Evolutionary conservation across 1,284 basidiomycete genomes (phyloP).

Genomic region (Ceratobasidium sp.): DNA sequence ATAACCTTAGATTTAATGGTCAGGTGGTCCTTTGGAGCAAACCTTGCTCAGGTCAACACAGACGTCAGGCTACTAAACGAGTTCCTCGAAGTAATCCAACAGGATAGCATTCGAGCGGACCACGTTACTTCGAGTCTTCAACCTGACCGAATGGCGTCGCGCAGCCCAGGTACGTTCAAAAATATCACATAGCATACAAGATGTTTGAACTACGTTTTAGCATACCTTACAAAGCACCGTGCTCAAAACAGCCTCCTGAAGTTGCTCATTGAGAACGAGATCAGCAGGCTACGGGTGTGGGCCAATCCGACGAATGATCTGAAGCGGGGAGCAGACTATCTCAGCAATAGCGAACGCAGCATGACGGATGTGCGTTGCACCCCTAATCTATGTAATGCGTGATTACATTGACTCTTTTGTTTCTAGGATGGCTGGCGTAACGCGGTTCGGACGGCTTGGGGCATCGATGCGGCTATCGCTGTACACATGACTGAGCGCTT

Average conservation of each 20-base stretch:
- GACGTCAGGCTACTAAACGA: conserved; percentile 90
- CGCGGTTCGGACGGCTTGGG: conserved; percentile 82
- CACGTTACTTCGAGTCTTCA: conserved; percentile 77
- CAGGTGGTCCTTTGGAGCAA: conserved; percentile 95
- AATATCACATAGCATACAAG: conserved; percentile 37
- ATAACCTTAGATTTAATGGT: background rate
- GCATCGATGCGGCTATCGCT: conserved; percentile 82
- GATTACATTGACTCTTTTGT: conserved; percentile 34
- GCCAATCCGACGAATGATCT: conserved; percentile 84
- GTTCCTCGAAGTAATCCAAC: conserved; percentile 79
- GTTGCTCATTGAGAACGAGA: conserved; percentile 90
- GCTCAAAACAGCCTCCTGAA: conserved; percentile 78
- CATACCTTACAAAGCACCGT: conserved; percentile 68
- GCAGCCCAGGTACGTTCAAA: conserved; percentile 25
- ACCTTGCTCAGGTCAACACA: conserved; percentile 87
- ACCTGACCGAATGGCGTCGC: conserved; percentile 53
- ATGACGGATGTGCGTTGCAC: conserved; percentile 65
- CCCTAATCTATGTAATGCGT: background rate
- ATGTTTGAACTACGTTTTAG: conserved; percentile 55
- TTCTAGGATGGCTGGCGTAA: conserved; percentile 73
- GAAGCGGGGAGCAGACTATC: conserved; percentile 71
- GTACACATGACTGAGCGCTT: conserved; percentile 89
- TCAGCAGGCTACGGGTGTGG: conserved; percentile 89
- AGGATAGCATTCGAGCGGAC: conserved; percentile 75
- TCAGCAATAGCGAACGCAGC: conserved; percentile 66